Base-by-base conservation (phyloP, 1,284 basidiomycete genomes). In the Cryptococcus floricola region DNA sequence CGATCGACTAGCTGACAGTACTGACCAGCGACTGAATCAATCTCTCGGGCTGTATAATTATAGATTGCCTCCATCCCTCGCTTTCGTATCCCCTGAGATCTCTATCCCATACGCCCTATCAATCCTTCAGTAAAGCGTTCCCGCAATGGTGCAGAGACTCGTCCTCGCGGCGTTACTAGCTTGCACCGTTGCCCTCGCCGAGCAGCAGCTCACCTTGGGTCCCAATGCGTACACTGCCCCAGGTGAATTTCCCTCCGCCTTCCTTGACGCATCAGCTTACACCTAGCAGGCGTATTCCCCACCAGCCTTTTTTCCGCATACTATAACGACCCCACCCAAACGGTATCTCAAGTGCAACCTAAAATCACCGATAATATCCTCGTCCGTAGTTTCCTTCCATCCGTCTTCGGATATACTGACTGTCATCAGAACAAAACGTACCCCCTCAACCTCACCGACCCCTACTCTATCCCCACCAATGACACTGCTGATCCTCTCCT, bases 271-370 rank as follows among this genome's bases (percentile, higher is more conserved):
- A 10, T n/a, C 13, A 23, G 5, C 16, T 16, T 13, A 12, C 5
- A 4, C 37, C 27, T 7, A 41, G 19, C 64, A n/a, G 61, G 55
- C 43, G 65, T 65, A 3, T 75, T 75, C 48, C 72, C 73, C 0
- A 73, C 69, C 14, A 61, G 61, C 44, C 57, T 68, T 13, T 75
- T 75, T 53, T 58, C 56, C 27, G 38, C 47, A 27, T 89, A 88
- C 71, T 87, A 85, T 73, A 87, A 88, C 69, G 74, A 81, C 59
- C 86, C 87, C 23, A 87, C 85, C 5, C 84, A 82, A 38, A 87
- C 86, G 1, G 80, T 80, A 16, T 81, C 79, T 5, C 85, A 88
- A 69, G 83, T 83, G 5, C 85, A 88, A 69, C 87, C 86, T 37
- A 79, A 87, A 52, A 81, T 88, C 48, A 82, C 85, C 3, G 86